Evolutionary conservation across 202 grass and related monocot genomes (phyloP).

Genomic region (Brachypodium distachyon): DNA sequence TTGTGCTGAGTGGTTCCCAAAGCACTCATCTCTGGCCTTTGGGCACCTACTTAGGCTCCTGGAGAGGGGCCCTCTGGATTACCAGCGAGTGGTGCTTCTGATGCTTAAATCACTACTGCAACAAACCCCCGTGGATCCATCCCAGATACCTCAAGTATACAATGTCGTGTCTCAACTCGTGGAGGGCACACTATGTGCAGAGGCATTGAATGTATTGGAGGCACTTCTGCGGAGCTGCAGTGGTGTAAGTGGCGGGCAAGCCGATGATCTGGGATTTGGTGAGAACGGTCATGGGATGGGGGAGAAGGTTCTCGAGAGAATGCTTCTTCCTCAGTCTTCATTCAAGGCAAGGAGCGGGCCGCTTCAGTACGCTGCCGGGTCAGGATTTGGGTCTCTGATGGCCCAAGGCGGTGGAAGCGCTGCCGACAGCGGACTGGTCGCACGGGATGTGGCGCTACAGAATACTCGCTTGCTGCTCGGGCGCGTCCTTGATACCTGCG

Average conservation of each 20-base stretch:
- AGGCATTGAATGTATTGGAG: constrained; percentile 88
- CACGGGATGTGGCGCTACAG: constrained; percentile 67
- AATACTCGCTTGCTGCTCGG: constrained; percentile 82
- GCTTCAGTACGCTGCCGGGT: constrained; percentile 58
- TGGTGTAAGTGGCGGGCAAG: constrained; percentile 35
- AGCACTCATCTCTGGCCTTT: constrained; percentile 88
- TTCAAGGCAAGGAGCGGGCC: constrained; percentile 87
- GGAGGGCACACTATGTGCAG: constrained; percentile 61
- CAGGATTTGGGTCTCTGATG: constrained; percentile 54
- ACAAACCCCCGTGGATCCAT: constrained; percentile 78
- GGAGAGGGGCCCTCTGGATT: constrained; percentile 82
- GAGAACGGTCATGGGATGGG: constrained; percentile 55
- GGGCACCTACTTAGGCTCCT: constrained; percentile 89
- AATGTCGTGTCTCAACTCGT: constrained; percentile 91
- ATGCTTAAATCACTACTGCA: constrained; percentile 91
- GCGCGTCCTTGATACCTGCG: constrained; percentile 93
- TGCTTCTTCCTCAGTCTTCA: constrained; percentile 71
- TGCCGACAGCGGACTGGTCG: constrained; percentile 37
- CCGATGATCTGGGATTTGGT: constrained; percentile 37
- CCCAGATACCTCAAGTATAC: constrained; percentile 83
- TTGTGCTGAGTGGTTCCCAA: constrained; percentile 86
- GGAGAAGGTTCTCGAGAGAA: constrained; percentile 66
- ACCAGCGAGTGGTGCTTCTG: constrained; percentile 79
- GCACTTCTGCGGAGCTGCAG: constrained; percentile 84
- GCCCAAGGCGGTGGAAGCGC: constrained; percentile 38